These are phyloP conservation scores for Heterobasidion irregulare DNA, from an alignment of 1,284 basidiomycete genomes.

Conservation along the genomic window DNA sequence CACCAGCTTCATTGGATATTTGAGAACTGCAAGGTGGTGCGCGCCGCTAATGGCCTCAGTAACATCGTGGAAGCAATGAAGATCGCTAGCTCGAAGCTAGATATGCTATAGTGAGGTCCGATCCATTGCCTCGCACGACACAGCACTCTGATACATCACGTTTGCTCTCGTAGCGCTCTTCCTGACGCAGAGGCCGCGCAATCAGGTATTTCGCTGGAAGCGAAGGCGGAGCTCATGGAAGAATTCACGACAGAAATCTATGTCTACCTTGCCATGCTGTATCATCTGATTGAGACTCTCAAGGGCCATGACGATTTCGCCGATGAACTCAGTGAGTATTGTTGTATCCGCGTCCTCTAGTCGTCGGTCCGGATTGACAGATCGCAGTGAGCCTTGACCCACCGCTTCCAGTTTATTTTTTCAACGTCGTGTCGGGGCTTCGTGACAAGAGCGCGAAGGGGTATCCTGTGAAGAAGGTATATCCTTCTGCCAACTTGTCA, in stretches of 20 bases:
- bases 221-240: conserved; percentile 75
- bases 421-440: conserved; percentile 82
- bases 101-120: conserved; percentile 56
- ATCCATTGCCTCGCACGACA: not conserved
- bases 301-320: conserved; percentile 90
- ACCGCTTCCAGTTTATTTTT: conserved; percentile 88
- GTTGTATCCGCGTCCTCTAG: conserved; percentile 2
- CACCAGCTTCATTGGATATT: conserved; percentile 96
- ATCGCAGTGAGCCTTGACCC: conserved; percentile 86
- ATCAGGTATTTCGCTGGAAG: conserved; percentile 57
- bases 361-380: conserved; percentile 9
- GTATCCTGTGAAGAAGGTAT: conserved; percentile 92
- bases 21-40: conserved; percentile 86
- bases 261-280: conserved; percentile 87
- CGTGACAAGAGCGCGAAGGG: conserved; percentile 93
- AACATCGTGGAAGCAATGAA: conserved; percentile 85
- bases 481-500: conserved; percentile 5
- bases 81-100: conserved; percentile 85
- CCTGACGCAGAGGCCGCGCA: conserved; percentile 64
- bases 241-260: conserved; percentile 88
- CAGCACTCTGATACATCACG: not conserved
- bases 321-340: conserved; percentile 83
- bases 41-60: conserved; percentile 78
- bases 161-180: conserved; percentile 40
- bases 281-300: conserved; percentile 89